Evolutionary conservation across 108 stramenopile genomes (phyloP).

Genomic region (Fragilaria crotonensis): DNA sequence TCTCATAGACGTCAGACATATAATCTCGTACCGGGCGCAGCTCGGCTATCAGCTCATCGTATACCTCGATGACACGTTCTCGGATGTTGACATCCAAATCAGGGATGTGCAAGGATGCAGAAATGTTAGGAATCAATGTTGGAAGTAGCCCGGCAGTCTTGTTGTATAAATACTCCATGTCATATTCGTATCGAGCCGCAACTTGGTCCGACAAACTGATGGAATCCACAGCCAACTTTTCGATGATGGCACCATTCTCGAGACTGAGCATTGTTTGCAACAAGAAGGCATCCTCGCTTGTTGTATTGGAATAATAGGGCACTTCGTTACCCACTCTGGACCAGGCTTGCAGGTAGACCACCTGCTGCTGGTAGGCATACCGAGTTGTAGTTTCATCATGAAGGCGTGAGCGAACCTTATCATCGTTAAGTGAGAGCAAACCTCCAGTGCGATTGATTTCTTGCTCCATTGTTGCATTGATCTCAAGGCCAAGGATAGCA

Average conservation of each 20-base stretch:
- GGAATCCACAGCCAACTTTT: neutral
- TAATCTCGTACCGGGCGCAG: neutral
- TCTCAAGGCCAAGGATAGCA: neutral
- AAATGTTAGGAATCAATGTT: neutral
- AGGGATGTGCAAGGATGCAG: neutral
- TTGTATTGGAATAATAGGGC: neutral
- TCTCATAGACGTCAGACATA: neutral
- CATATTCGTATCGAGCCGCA: neutral
- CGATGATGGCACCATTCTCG: neutral
- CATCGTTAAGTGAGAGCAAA: neutral
- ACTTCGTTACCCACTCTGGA: neutral
- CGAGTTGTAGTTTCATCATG: neutral
- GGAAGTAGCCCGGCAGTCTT: neutral
- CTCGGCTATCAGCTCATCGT: neutral
- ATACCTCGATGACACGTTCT: neutral
- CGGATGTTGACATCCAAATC: neutral
- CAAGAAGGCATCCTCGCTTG: neutral
- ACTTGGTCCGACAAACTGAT: neutral
- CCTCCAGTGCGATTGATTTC: neutral
- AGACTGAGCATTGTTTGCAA: neutral
- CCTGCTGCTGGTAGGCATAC: neutral
- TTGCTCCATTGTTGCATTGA: neutral
- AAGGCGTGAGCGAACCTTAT: neutral
- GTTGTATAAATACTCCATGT: neutral
- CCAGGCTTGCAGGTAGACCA: neutral